phyloP scores from a whole-genome alignment of 306 rosid genomes.

The Sphenostylis stenocarpa region DNA sequence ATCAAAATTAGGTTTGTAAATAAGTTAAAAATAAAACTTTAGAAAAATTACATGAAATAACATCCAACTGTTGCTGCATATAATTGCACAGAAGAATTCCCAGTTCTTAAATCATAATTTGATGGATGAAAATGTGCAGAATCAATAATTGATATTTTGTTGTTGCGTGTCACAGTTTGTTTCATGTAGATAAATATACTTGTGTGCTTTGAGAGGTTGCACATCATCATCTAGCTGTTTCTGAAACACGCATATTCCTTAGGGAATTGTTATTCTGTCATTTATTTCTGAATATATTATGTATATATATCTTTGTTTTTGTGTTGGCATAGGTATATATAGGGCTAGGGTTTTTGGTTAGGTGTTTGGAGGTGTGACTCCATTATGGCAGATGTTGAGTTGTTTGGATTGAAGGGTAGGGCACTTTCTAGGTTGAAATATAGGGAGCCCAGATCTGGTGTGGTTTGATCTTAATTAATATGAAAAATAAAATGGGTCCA shows the following conservation, averaged over 20 bases:
- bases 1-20: too few species aligned
- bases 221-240: neutral
- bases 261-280: slow-evolving; percentile 14
- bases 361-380: slow-evolving; percentile 20
- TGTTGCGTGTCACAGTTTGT: neutral
- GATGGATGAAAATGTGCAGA: neutral
- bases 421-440: neutral
- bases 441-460: neutral
- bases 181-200: too few species aligned
- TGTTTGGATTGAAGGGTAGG: slow-evolving; percentile 14
- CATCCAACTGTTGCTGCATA: too few species aligned
- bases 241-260: neutral
- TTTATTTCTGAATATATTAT: neutral
- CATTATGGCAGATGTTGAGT: slow-evolving; percentile 25
- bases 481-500: neutral
- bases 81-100: too few species aligned
- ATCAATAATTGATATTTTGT: neutral
- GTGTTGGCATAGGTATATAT: slow-evolving; percentile 1
- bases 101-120: too few species aligned
- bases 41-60: too few species aligned
- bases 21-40: too few species aligned
- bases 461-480: neutral
- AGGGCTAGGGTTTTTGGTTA: slow-evolving; percentile 16
- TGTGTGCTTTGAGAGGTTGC: too few species aligned
- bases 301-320: neutral